Percentiles rank a stretch among this genome's conserved stretches.
phyloP scores from a whole-genome alignment of 345 rosid genomes.

The Corchorus capsularis region DNA sequence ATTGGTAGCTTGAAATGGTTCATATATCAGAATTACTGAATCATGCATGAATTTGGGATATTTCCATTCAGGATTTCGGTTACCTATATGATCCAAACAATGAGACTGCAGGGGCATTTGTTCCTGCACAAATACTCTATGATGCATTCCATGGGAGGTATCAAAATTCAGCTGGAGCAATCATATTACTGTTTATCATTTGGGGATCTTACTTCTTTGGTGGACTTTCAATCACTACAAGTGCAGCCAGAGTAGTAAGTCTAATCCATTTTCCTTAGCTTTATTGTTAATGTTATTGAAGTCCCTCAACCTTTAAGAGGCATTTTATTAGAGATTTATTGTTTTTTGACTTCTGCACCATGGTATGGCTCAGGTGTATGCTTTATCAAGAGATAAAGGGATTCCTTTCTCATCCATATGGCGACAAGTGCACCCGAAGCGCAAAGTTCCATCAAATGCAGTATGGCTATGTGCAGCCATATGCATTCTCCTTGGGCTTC shows the following conservation, averaged over 20 bases:
- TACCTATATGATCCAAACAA: conserved; percentile 53
- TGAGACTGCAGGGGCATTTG: conserved; percentile 59
- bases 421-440: conserved; percentile 58
- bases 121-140: conserved; percentile 64
- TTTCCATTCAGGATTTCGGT: conserved; percentile 41
- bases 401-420: conserved; percentile 56
- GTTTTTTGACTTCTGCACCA: background rate
- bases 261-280: background rate
- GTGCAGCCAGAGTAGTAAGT: conserved; percentile 67
- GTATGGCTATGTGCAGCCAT: conserved; percentile 65
- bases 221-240: conserved; percentile 64
- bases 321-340: background rate
- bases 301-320: background rate
- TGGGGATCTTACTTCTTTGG: conserved; percentile 74
- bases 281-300: background rate
- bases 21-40: background rate
- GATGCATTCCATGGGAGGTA: conserved; percentile 75
- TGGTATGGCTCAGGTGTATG: conserved; percentile 28
- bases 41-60: background rate
- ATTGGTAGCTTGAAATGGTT: background rate
- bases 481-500: conserved; percentile 57
- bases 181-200: conserved; percentile 52
- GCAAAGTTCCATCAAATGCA: conserved; percentile 64
- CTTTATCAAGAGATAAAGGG: conserved; percentile 61
- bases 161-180: conserved; percentile 49